Percentiles rank a stretch among this genome's conserved stretches.
These are phyloP conservation scores for Talaromyces adpressus DNA, from an alignment of 495 filamentous ascomycete species.

Conservation along the genomic window DNA sequence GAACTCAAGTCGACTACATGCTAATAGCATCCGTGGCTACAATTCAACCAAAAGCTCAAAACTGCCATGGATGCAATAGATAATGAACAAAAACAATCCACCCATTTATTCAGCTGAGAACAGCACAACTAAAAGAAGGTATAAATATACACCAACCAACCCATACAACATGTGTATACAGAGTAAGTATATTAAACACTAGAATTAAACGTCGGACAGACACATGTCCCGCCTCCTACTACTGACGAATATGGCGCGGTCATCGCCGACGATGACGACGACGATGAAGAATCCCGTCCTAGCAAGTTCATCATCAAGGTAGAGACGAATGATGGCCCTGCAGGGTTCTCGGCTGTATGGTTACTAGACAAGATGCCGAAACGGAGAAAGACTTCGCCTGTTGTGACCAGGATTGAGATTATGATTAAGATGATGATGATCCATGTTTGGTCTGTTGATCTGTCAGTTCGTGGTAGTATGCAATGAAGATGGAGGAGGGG, in stretches of 20 bases:
- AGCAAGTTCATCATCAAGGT: constrained; percentile 6
- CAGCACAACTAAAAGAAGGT: neutral
- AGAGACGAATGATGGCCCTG: constrained; percentile 4
- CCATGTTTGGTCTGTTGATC: constrained; percentile 69
- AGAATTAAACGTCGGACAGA: constrained; percentile 5
- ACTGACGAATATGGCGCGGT: neutral
- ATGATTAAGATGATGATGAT: constrained; percentile 95
- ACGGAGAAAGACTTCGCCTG: constrained; percentile 77
- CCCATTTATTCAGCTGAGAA: neutral
- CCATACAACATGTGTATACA: neutral
- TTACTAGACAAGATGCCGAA: constrained; percentile 54
- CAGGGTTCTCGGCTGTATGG: neutral
- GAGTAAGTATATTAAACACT: neutral
- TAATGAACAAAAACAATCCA: neutral
- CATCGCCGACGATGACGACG: neutral
- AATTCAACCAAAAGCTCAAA: neutral
- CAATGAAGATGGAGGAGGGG: neutral
- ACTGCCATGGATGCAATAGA: too few species aligned
- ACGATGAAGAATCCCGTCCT: neutral
- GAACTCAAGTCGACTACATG: too few species aligned
- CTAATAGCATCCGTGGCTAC: too few species aligned
- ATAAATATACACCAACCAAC: neutral
- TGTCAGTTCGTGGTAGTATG: neutral
- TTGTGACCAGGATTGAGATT: constrained; percentile 84
- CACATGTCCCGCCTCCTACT: neutral